Conservation (phyloP, 805 yeast genomes). For the Starmerella stigmatis region DNA sequence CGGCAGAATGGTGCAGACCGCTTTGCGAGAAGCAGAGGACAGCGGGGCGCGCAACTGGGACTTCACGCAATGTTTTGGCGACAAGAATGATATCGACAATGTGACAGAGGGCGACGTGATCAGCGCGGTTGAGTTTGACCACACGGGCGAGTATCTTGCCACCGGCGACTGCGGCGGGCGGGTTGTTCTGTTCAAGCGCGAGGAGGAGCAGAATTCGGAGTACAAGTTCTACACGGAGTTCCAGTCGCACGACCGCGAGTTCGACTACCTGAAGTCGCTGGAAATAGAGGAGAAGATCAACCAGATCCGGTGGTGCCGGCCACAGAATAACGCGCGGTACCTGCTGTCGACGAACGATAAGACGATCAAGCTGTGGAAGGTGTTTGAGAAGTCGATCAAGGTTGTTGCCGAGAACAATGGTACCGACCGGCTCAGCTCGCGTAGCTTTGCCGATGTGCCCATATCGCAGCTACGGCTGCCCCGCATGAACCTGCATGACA, state of each 20-base stretch:
- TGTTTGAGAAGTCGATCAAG: slow-evolving; percentile 81
- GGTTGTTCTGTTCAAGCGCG: slow-evolving; percentile 89
- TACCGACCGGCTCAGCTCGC: slow-evolving; percentile 35
- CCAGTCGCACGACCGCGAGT: slow-evolving; percentile 97
- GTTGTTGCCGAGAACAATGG: slow-evolving; percentile 87
- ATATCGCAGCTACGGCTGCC: slow-evolving; percentile 58
- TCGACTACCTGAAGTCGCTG: slow-evolving; percentile 86
- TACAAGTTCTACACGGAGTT: slow-evolving; percentile 93
- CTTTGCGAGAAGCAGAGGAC: slow-evolving; percentile 20
- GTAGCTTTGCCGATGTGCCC: slow-evolving; percentile 23
- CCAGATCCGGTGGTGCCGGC: slow-evolving; percentile 90
- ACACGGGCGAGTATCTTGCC: slow-evolving; percentile 87
- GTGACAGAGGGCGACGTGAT: slow-evolving; percentile 96
- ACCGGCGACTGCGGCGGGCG: slow-evolving; percentile 99
- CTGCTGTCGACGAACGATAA: slow-evolving; percentile 89
- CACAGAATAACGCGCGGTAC: slow-evolving; percentile 82
- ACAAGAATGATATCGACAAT: slow-evolving; percentile 90
- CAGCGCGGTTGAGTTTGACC: slow-evolving; percentile 92
- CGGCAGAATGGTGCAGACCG: slow-evolving; percentile 4
- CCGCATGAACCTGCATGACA: slow-evolving; percentile 83
- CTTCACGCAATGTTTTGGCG: slow-evolving; percentile 97
- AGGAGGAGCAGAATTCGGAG: slow-evolving; percentile 45
- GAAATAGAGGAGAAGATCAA: slow-evolving; percentile 98
- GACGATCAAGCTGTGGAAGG: slow-evolving; percentile 97
- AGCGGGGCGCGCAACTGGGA: slow-evolving; percentile 47